Evolutionary conservation across 805 yeast genomes (phyloP).

Genomic region (Torulaspora quercuum): DNA sequence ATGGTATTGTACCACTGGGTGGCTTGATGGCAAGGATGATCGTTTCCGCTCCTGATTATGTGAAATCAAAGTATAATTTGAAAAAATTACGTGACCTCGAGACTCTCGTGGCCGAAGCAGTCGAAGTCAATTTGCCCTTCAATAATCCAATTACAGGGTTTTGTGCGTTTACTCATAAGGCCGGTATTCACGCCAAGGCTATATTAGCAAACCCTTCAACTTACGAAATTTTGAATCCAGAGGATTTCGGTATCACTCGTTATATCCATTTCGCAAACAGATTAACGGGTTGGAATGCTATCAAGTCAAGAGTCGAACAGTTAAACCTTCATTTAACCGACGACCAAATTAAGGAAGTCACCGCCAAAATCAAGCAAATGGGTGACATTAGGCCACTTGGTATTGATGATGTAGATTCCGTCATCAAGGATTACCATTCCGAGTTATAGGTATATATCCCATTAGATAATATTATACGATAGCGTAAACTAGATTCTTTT

Average conservation of each 20-base stretch:
- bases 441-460: constrained; percentile 39
- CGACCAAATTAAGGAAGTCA: constrained; percentile 92
- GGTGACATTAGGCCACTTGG: constrained; percentile 94
- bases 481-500: not conserved
- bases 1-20: constrained; percentile 96
- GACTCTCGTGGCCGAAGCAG: constrained; percentile 94
- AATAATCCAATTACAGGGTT: constrained; percentile 98
- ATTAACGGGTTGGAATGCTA: constrained; percentile 98
- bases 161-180: constrained; percentile 99
- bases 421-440: constrained; percentile 89
- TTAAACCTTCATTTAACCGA: constrained; percentile 85
- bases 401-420: constrained; percentile 96
- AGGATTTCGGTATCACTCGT: constrained; percentile 92
- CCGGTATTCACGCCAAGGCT: constrained; percentile 99
- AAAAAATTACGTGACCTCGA: constrained; percentile 95
- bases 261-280: constrained; percentile 98
- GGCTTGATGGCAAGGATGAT: constrained; percentile 99
- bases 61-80: constrained; percentile 86
- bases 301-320: constrained; percentile 96
- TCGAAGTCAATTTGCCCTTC: constrained; percentile 94
- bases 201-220: constrained; percentile 97
- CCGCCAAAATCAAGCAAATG: constrained; percentile 84
- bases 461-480: not conserved
- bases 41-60: constrained; percentile 96
- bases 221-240: constrained; percentile 93